These are phyloP conservation scores for Cordyceps militaris DNA, from an alignment of 2,329 filamentous ascomycete species.

Conservation along the genomic window DNA sequence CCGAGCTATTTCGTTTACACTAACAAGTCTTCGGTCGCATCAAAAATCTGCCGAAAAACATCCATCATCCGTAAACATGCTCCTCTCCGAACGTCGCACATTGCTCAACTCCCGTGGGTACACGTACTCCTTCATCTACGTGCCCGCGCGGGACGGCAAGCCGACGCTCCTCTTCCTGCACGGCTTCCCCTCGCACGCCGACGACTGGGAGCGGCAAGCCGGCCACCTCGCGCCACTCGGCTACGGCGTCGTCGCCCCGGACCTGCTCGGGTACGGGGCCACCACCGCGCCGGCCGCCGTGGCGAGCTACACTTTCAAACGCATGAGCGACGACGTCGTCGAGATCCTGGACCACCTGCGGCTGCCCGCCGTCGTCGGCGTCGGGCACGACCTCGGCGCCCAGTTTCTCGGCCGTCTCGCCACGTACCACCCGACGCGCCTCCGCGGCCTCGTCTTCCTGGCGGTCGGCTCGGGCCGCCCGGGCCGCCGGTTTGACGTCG, in stretches of 20 bases:
- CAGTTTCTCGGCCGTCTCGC: conserved; percentile 25
- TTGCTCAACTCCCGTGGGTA: conserved; percentile 18
- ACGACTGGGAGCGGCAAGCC: conserved; percentile 37
- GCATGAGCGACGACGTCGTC: conserved; percentile 26
- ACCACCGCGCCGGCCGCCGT: conserved; percentile 26
- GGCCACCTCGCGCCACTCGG: conserved; percentile 26
- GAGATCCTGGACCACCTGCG: conserved; percentile 26
- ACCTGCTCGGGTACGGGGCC: conserved; percentile 34
- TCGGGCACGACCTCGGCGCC: conserved; percentile 31
- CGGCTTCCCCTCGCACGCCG: conserved; percentile 39
- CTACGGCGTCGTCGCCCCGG: conserved; percentile 36
- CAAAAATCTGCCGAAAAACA: not conserved
- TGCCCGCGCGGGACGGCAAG: conserved; percentile 14
- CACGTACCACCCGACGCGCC: conserved; percentile 20
- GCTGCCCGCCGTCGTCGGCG: conserved; percentile 33
- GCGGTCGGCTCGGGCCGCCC: conserved; percentile 24
- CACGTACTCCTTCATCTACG: conserved; percentile 26
- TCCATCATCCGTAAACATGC: not conserved
- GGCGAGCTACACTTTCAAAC: conserved; percentile 24
- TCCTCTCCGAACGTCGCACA: not conserved
- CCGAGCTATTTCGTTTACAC: no score
- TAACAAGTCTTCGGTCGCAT: not conserved
- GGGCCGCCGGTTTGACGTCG: conserved; percentile 23
- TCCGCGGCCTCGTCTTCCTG: conserved; percentile 21
- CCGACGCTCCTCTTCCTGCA: conserved; percentile 40